Evolutionary conservation across 306 rosid species (phyloP).

Genomic region (Sesbania bispinosa): DNA sequence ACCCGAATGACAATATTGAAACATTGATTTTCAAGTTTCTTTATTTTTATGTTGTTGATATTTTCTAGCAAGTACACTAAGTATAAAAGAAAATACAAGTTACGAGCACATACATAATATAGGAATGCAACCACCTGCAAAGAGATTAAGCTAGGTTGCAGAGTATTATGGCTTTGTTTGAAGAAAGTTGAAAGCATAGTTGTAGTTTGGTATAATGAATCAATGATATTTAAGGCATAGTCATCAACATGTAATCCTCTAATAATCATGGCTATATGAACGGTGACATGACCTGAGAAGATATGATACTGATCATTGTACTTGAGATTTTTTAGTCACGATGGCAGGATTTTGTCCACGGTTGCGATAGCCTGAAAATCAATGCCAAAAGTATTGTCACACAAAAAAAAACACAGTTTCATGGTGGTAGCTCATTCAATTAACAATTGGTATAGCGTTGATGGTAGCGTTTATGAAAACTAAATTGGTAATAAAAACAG

Average conservation of each 20-base stretch:
- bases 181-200: background rate
- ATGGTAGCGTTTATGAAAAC: background rate
- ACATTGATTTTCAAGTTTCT: too few relatives aligned
- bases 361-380: background rate
- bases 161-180: background rate
- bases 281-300: background rate
- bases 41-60: too few relatives aligned
- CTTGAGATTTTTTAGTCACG: background rate
- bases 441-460: background rate
- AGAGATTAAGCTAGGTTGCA: too few relatives aligned
- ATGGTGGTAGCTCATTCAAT: background rate
- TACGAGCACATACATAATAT: too few relatives aligned
- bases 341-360: background rate
- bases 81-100: too few relatives aligned
- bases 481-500: background rate
- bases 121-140: too few relatives aligned
- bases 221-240: background rate
- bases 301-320: background rate
- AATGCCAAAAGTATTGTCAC: background rate
- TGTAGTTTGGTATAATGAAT: background rate
- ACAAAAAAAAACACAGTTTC: background rate
- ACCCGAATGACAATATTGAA: too few relatives aligned
- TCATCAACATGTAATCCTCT: background rate
- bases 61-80: too few relatives aligned
- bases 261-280: background rate